Base-by-base conservation (phyloP, 2,329 filamentous ascomycete genomes). In the Aspergillus jensenii region DNA sequence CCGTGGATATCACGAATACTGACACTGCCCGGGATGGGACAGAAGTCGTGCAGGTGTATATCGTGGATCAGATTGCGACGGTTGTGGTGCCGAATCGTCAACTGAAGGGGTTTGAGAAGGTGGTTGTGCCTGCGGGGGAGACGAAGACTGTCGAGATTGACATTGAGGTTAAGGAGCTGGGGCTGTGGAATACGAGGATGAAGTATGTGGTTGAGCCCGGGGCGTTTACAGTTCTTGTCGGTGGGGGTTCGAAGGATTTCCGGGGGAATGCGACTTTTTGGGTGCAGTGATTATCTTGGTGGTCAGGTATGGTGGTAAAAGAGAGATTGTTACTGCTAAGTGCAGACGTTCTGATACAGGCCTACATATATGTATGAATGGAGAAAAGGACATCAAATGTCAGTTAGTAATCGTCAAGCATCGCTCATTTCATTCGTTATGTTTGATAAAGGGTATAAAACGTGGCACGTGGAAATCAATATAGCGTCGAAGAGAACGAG, bases 151-250 rank as follows among this genome's bases (percentile, higher is more conserved):
- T 84, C 0, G 67, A 74, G 35, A 76, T 89, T 25, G 77, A 81
- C 17, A 66, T 87, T 19, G 67, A 79, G 31, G 77, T 86, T 3
- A 65, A 69, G 19, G 77, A 83, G 48, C 71, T 84, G 62, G 84
- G 84, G 0, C 66, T 87, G 7, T 87, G 84, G 84, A 76, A 85
- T 68, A 65, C 74, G 12, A 77, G 73, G 35, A 88, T 90, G 86
- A 76, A 87, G 70, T 91, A 91, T 71, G 86, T 90, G 23, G 88
- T 91, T 39, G 89, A 91, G 79, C 83, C 83, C 3, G 89, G 89
- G 1, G 81, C 87, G 41, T 91, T 91, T 69, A 73, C 80, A 5
- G 76, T 90, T 9, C 77, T 81, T 55, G 82, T 88, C 15, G 89
- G 87, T 2, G 73, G 74, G n/a, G 82, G 78, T 61, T 72, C 70